These are phyloP conservation scores for Pseudonitzschia delicatissima DNA, from an alignment of 108 stramenopile genomes.

Conservation along the genomic window DNA sequence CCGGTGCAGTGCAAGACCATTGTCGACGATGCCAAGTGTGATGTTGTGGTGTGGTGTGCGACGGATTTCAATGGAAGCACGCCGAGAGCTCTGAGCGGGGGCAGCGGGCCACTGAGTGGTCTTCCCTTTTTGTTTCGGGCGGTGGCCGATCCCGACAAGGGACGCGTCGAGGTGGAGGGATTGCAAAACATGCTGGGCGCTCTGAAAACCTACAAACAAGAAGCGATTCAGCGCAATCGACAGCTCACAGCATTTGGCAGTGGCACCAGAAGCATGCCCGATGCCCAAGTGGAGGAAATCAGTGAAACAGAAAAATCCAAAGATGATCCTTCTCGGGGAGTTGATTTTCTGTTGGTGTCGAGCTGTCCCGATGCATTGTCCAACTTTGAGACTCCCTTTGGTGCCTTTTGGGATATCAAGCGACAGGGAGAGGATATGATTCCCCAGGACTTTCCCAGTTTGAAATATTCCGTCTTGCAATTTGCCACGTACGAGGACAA, in stretches of 20 bases:
- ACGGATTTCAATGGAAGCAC: slow-evolving; percentile 80
- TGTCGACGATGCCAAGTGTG: slow-evolving; percentile 48
- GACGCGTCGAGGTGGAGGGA: slow-evolving; percentile 83
- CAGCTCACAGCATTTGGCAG: slow-evolving; percentile 9
- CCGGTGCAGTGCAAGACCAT: slow-evolving; percentile 72
- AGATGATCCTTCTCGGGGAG: not conserved
- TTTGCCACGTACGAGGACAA: slow-evolving; percentile 77
- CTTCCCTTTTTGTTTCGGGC: slow-evolving; percentile 81
- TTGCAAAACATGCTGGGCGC: slow-evolving; percentile 69
- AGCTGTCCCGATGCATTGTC: slow-evolving; percentile 56
- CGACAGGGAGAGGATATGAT: slow-evolving; percentile 60
- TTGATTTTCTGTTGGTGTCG: slow-evolving; percentile 66
- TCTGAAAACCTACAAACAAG: slow-evolving; percentile 28
- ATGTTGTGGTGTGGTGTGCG: slow-evolving; percentile 79
- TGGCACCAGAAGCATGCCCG: not conserved
- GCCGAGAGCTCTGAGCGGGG: slow-evolving; percentile 61
- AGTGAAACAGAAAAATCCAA: not conserved
- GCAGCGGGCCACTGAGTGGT: slow-evolving; percentile 32
- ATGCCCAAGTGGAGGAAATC: not conserved
- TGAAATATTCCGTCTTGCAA: slow-evolving; percentile 56
- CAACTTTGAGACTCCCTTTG: slow-evolving; percentile 82
- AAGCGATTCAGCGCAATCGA: slow-evolving; percentile 25
- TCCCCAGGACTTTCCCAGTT: slow-evolving; percentile 26
- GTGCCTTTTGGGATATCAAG: slow-evolving; percentile 72
- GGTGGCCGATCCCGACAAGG: slow-evolving; percentile 70